These are phyloP conservation scores for Phellopilus nigrolimitatus DNA, from an alignment of 1,284 basidiomycete genomes.

Conservation along the genomic window DNA sequence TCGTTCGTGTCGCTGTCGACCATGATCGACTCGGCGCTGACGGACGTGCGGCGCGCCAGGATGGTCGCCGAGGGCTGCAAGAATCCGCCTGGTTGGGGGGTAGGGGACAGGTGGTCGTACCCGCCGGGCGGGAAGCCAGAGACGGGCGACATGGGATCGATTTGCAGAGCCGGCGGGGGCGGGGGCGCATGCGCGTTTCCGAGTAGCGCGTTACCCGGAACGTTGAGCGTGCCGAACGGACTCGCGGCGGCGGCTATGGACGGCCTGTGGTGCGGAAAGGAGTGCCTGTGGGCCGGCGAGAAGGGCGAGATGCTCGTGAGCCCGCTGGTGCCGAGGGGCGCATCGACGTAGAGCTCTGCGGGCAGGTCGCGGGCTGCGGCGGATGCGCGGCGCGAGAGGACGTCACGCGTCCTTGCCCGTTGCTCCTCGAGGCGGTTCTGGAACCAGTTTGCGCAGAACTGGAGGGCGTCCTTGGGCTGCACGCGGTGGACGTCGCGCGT, in stretches of 20 bases:
- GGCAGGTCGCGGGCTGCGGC: constrained; percentile 49
- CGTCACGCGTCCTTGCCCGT: constrained; percentile 63
- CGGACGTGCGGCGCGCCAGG: constrained; percentile 87
- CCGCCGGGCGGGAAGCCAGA: constrained; percentile 51
- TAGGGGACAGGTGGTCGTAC: constrained; percentile 36
- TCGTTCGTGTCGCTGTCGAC: constrained; percentile 68
- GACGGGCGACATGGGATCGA: constrained; percentile 57
- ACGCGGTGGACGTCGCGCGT: constrained; percentile 82
- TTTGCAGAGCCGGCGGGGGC: constrained; percentile 49
- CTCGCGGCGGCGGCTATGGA: constrained; percentile 50
- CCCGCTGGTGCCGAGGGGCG: constrained; percentile 36
- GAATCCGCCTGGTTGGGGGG: constrained; percentile 49
- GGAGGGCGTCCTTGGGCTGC: constrained; percentile 85
- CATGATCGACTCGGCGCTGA: constrained; percentile 95
- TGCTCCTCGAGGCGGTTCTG: constrained; percentile 83
- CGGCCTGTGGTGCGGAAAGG: constrained; percentile 39
- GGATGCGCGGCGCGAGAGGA: constrained; percentile 45
- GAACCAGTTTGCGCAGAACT: constrained; percentile 97
- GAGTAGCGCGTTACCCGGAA: constrained; percentile 71
- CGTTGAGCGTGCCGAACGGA: constrained; percentile 72
- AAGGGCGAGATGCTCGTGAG: constrained; percentile 44
- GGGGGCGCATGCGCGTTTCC: constrained; percentile 36
- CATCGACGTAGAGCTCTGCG: constrained; percentile 55
- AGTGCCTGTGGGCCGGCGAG: constrained; percentile 32
- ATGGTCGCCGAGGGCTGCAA: constrained; percentile 70